These are phyloP conservation scores for Shiraia sp. DNA, from an alignment of 2,329 filamentous ascomycete genomes.

Conservation along the genomic window DNA sequence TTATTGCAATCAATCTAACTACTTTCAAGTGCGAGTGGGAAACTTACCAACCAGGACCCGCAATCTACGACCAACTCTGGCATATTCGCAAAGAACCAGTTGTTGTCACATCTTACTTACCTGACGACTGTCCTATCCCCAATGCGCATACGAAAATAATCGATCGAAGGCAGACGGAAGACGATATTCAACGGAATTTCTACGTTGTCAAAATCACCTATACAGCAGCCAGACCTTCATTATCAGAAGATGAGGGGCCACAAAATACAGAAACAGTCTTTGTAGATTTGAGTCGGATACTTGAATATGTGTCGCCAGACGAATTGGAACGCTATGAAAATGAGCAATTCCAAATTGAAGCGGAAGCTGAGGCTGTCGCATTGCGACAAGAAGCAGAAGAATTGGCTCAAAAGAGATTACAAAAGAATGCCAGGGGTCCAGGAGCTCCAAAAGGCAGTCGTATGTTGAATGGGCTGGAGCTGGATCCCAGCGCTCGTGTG, in stretches of 20 bases:
- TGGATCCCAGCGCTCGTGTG: constrained; percentile 7
- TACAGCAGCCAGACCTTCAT: neutral
- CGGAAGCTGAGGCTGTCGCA: constrained; percentile 28
- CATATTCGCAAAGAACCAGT: constrained; percentile 32
- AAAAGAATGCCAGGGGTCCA: constrained; percentile 27
- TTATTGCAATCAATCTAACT: neutral
- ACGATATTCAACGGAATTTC: constrained; percentile 25
- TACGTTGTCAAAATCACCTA: constrained; percentile 29
- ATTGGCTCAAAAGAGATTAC: constrained; percentile 16
- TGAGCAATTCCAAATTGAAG: constrained; percentile 32
- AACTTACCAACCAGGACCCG: constrained; percentile 28
- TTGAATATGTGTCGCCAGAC: constrained; percentile 31
- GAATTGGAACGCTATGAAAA: constrained; percentile 42
- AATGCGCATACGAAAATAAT: constrained; percentile 34
- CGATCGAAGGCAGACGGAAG: constrained; percentile 32
- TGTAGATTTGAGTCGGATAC: constrained; percentile 34
- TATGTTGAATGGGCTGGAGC: constrained; percentile 12
- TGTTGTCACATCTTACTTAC: constrained; percentile 26
- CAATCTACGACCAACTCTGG: constrained; percentile 36
- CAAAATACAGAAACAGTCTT: constrained; percentile 15
- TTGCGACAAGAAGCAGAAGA: constrained; percentile 26
- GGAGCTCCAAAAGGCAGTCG: constrained; percentile 12
- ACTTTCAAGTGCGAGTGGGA: constrained; percentile 34
- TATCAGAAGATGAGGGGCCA: constrained; percentile 3
- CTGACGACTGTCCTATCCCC: constrained; percentile 31